These are phyloP conservation scores for Huntiella moniliformis DNA, from an alignment of 2,329 filamentous ascomycete species.

Conservation along the genomic window DNA sequence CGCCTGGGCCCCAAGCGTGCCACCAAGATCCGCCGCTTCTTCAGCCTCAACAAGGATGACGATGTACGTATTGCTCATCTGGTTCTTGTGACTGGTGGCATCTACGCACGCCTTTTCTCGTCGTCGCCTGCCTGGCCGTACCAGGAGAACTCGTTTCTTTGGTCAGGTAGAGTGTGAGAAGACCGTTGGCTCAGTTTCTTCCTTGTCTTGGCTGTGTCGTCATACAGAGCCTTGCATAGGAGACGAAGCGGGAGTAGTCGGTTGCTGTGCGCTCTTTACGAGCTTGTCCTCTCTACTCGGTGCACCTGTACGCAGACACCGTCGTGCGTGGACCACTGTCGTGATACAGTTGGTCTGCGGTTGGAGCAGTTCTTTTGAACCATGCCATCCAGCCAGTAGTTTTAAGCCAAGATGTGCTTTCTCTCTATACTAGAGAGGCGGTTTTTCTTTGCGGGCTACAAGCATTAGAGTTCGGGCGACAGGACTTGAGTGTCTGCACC, in stretches of 20 bases:
- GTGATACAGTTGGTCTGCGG: conserved; percentile 1
- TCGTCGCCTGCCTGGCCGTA: conserved; percentile 53
- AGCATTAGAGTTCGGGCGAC: neutral
- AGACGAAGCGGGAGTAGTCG: conserved; percentile 6
- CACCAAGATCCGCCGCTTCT: conserved; percentile 99
- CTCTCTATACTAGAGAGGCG: neutral
- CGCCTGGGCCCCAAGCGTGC: conserved; percentile 98
- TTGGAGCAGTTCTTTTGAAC: conserved; percentile 2
- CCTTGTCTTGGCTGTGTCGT: neutral
- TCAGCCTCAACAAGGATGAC: conserved; percentile 99
- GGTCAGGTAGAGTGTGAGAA: conserved; percentile 43
- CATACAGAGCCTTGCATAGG: neutral
- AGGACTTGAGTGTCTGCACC: neutral
- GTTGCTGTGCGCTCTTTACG: conserved; percentile 9
- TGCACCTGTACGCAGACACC: conserved; percentile 4
- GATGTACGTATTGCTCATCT: conserved; percentile 57
- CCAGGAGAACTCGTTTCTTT: conserved; percentile 21
- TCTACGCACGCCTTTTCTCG: conserved; percentile 24
- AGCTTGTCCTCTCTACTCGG: conserved; percentile 10
- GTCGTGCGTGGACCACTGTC: neutral
- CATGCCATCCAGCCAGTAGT: conserved; percentile 10
- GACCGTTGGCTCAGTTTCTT: conserved; percentile 14
- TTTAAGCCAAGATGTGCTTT: conserved; percentile 6
- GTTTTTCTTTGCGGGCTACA: neutral
- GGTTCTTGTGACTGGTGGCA: conserved; percentile 22